phyloP scores from a whole-genome alignment of 208 protist genomes.

The Wallacemonas collosoma region DNA sequence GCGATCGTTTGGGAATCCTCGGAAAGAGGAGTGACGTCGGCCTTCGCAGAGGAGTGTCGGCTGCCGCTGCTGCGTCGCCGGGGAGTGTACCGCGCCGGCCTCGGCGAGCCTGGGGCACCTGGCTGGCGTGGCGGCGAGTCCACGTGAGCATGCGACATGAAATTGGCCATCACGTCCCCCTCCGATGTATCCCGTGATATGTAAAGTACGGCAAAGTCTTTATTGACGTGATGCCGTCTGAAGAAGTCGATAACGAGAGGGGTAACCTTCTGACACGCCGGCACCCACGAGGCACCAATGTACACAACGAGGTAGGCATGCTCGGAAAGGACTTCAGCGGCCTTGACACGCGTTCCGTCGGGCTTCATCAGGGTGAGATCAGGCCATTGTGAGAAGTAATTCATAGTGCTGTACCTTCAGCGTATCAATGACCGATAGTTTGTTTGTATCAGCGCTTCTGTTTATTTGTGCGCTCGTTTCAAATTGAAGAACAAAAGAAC shows the following conservation, averaged over 20 bases:
- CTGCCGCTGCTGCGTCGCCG: neutral
- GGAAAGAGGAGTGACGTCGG: too few relatives aligned
- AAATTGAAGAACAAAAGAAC: neutral
- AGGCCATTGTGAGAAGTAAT: slow-evolving; percentile 57
- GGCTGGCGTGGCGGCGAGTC: neutral
- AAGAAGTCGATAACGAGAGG: slow-evolving; percentile 31
- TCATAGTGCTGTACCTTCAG: slow-evolving; percentile 14
- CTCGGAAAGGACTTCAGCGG: slow-evolving; percentile 24
- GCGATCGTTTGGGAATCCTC: too few relatives aligned
- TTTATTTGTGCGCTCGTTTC: slow-evolving; percentile 1
- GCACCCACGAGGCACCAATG: slow-evolving; percentile 36
- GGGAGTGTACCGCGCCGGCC: neutral
- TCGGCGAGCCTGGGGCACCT: neutral
- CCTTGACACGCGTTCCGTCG: slow-evolving; percentile 27
- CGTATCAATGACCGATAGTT: neutral
- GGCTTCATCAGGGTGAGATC: slow-evolving; percentile 32
- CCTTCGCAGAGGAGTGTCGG: too few relatives aligned
- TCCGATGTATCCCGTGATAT: slow-evolving; percentile 19
- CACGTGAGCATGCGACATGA: neutral
- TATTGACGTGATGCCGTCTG: slow-evolving; percentile 21
- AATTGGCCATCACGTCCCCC: slow-evolving; percentile 7
- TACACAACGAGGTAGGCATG: slow-evolving; percentile 31
- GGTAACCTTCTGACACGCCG: slow-evolving; percentile 21
- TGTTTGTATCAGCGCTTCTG: neutral
- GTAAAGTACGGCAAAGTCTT: slow-evolving; percentile 21